phyloP scores from a whole-genome alignment of 495 filamentous ascomycete genomes.

The Aspergillus avenaceus region DNA sequence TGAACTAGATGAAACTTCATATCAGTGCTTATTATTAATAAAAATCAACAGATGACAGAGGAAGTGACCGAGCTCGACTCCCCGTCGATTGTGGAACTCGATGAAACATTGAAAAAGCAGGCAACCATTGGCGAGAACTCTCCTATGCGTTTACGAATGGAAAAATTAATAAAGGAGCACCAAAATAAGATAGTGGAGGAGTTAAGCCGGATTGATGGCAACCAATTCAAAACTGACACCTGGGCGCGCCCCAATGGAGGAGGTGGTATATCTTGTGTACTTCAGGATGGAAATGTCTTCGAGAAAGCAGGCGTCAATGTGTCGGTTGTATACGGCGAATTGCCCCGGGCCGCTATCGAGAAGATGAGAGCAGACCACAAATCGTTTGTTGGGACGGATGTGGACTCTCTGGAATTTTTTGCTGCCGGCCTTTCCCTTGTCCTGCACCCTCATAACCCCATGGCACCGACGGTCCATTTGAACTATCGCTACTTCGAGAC shows the following conservation, averaged over 20 bases:
- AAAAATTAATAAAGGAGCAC: slow-evolving; percentile 86
- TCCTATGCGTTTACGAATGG: slow-evolving; percentile 97
- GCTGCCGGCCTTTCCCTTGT: slow-evolving; percentile 90
- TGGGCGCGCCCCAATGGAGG: slow-evolving; percentile 89
- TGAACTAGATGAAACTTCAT: neutral
- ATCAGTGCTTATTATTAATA: slow-evolving; percentile 3
- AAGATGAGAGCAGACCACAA: slow-evolving; percentile 97
- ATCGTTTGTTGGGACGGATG: slow-evolving; percentile 68
- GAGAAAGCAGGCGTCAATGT: slow-evolving; percentile 98
- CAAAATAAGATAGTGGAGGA: slow-evolving; percentile 81
- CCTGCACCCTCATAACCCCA: slow-evolving; percentile 88
- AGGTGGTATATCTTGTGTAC: slow-evolving; percentile 81
- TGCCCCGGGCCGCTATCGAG: slow-evolving; percentile 80
- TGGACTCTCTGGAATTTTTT: slow-evolving; percentile 85
- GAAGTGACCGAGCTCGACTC: slow-evolving; percentile 50
- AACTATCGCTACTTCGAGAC: slow-evolving; percentile 99
- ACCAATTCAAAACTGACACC: slow-evolving; percentile 73
- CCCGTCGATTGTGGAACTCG: slow-evolving; percentile 54
- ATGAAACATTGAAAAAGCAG: slow-evolving; percentile 41
- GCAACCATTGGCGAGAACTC: slow-evolving; percentile 53
- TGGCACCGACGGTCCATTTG: slow-evolving; percentile 95
- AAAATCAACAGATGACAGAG: slow-evolving; percentile 35
- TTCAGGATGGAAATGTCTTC: slow-evolving; percentile 94
- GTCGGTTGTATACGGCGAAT: slow-evolving; percentile 87
- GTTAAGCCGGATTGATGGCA: slow-evolving; percentile 77